Evolutionary conservation across 441 rosid genomes (phyloP), one percentile per base, ranked within the genome.

Genomic region (Bocquillonia castaneifolia): DNA sequence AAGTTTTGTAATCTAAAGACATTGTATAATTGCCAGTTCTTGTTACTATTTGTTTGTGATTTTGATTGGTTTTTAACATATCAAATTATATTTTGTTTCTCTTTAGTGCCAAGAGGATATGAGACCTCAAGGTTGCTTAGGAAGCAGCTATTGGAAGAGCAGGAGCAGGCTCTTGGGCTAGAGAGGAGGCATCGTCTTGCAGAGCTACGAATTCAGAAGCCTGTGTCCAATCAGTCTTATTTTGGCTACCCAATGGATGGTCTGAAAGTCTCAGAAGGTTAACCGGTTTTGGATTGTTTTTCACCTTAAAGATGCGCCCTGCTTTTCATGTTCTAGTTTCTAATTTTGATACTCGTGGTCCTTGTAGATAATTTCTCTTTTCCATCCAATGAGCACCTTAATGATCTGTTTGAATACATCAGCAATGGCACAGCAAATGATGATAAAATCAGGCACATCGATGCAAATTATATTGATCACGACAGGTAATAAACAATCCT

Each of bases 61-160:
- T 53, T 12, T 0, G 10, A 5, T 13, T 28, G 4, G 18, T 9
- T 9, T 63, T 47, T 28, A 6, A 25, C n/a, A 39, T 2, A 44
- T 57, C 52, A 48, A 29, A 63, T 32, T 60, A 13, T 32, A 3
- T 47, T 22, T 10, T 12, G 1, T 50, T 26, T 72, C 37, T 1
- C 73, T 34, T 59, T 67, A 88, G 90, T 78, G 72, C 84, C 82
- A 50, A 77, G 82, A 74, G 81, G 80, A 69, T 84, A 58, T 39
- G 85, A 81, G 60, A 73, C 77, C 34, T 72, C 85, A 0, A 81
- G 77, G 67, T 72, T 79, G 51, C 72, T 86, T 62, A 86, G 83
- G 68, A 74, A 78, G 77, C 92, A 83, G 68, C 68, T 77, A 5
- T 52, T 81, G 60, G 88, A 82, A 66, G 83, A 82, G 69, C 81